Conservation (phyloP, 805 yeast genomes). For the Yarrowia sp. region DNA sequence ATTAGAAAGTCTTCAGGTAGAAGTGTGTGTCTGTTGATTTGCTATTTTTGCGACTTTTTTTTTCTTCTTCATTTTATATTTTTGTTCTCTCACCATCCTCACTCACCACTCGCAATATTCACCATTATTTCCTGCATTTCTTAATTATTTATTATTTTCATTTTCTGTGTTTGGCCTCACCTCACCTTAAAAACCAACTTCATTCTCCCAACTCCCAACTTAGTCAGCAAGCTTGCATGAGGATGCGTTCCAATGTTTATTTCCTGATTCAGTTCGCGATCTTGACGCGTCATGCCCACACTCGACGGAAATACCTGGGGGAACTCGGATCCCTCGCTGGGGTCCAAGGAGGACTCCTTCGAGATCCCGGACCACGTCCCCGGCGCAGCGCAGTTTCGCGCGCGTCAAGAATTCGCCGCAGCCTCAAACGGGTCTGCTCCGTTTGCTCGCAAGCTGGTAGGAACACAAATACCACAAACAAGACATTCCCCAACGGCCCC, state of each 20-base stretch:
- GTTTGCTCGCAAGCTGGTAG: conserved; percentile 24
- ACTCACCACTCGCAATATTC: too few species aligned
- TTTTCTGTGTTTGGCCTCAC: too few species aligned
- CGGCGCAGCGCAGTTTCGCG: conserved; percentile 33
- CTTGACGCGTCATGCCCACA: conserved; percentile 37
- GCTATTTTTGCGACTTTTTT: too few species aligned
- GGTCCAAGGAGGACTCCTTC: conserved; percentile 33
- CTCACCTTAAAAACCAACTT: too few species aligned
- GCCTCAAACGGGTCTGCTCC: conserved; percentile 20
- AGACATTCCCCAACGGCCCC: not conserved
- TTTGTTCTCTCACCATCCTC: too few species aligned
- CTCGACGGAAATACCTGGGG: conserved; percentile 36
- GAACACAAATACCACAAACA: conserved; percentile 3
- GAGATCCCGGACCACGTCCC: conserved; percentile 32
- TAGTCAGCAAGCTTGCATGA: conserved; percentile 20
- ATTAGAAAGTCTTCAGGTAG: too few species aligned
- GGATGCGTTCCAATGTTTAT: conserved; percentile 26
- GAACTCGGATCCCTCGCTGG: conserved; percentile 36
- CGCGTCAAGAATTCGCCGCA: conserved; percentile 30
- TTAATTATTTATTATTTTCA: too few species aligned
- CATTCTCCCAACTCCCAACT: not conserved
- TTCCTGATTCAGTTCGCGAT: conserved; percentile 34
- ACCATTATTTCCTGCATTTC: too few species aligned
- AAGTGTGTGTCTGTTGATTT: too few species aligned
- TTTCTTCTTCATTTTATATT: too few species aligned